Conservation (phyloP, 2,329 filamentous ascomycete genomes). For the Fusarium nurragi region DNA sequence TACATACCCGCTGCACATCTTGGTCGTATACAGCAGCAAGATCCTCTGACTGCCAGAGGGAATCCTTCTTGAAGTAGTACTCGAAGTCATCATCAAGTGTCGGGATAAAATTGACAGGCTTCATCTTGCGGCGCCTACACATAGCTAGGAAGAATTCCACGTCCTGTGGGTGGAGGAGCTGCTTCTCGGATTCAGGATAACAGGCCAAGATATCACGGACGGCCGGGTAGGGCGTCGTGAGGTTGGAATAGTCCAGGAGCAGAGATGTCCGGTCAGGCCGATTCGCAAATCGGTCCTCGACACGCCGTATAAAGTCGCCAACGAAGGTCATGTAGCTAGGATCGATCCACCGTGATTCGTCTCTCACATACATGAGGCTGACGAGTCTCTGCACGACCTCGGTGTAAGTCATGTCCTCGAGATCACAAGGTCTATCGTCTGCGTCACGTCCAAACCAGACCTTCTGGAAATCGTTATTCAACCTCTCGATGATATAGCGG, state of each 20-base stretch:
- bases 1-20: background rate
- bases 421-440: background rate
- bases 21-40: background rate
- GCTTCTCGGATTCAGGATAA: background rate
- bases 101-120: background rate
- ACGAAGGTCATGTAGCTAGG: background rate
- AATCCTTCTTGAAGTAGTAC: background rate
- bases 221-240: background rate
- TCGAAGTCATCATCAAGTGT: background rate
- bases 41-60: background rate
- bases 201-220: no score
- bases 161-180: background rate
- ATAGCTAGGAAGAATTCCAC: background rate
- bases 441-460: background rate
- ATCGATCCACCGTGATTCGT: background rate
- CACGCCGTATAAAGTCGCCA: background rate
- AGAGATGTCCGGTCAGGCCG: background rate
- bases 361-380: background rate
- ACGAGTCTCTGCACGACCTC: background rate
- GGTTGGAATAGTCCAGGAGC: background rate
- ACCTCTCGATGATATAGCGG: background rate
- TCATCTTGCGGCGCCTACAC: background rate
- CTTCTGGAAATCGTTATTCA: background rate
- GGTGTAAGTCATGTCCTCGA: background rate
- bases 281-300: background rate